Conservation (phyloP, 371 early-diverging fungal species). For the Nematocida sp. region DNA sequence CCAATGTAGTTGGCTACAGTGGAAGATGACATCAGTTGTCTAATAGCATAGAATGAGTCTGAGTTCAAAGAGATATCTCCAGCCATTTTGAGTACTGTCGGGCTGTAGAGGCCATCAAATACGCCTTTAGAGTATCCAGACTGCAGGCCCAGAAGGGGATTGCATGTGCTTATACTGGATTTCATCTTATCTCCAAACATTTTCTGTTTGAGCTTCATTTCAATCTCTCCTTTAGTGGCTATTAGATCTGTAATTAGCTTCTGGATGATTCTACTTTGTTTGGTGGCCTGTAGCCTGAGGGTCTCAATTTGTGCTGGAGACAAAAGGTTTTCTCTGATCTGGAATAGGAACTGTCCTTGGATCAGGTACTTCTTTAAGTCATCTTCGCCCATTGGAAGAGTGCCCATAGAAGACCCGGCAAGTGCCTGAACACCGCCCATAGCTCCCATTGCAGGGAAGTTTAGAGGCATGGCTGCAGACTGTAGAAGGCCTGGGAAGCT, state of each 20-base stretch:
- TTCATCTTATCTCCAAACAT: conserved; percentile 7
- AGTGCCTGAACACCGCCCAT: neutral
- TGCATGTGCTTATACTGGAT: conserved; percentile 13
- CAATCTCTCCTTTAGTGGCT: neutral
- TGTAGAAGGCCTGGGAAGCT: neutral
- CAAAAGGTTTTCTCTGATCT: neutral
- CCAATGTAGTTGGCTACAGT: conserved; percentile 20
- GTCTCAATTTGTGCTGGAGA: conserved; percentile 5
- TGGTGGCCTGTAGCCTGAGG: neutral
- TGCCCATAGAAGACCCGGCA: neutral
- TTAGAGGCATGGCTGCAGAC: neutral
- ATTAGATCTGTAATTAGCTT: conserved; percentile 9
- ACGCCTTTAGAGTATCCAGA: neutral
- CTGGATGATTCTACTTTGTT: conserved; percentile 13
- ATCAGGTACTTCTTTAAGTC: conserved; percentile 13
- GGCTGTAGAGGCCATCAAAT: conserved; percentile 26
- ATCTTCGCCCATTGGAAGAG: neutral
- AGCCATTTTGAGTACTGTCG: neutral
- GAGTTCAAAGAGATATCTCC: conserved; percentile 9
- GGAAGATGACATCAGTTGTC: conserved; percentile 8
- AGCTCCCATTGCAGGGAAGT: neutral
- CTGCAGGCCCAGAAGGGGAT: conserved; percentile 22
- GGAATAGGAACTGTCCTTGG: conserved; percentile 33
- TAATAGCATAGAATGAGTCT: conserved; percentile 13
- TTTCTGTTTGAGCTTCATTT: neutral